These are phyloP conservation scores for Stephania yunnanensis DNA, from an alignment of 164 flowering plant genomes.

Conservation along the genomic window DNA sequence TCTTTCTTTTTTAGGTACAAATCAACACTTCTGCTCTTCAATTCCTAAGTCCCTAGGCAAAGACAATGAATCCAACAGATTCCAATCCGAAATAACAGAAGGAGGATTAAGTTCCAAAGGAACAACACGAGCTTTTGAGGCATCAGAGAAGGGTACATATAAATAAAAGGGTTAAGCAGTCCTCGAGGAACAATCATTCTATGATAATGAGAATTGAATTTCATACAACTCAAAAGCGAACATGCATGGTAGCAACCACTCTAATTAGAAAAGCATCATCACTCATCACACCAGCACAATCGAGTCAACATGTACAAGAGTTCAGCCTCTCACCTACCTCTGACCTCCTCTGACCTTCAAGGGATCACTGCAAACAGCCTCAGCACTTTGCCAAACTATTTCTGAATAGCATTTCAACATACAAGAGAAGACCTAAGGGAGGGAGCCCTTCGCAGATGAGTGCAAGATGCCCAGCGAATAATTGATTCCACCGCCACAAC, in stretches of 20 bases:
- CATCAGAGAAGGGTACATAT: not conserved
- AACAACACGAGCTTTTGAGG: no score
- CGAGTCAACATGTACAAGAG: slow-evolving; percentile 7
- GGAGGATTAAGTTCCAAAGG: no score
- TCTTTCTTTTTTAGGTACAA: no score
- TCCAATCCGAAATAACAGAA: no score
- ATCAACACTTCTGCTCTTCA: no score
- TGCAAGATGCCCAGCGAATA: slow-evolving; percentile 92
- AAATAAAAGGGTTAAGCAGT: not conserved
- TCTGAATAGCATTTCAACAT: slow-evolving; percentile 32
- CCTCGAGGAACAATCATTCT: not conserved
- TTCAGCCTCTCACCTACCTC: slow-evolving; percentile 10
- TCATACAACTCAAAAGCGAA: not conserved
- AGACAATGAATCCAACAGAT: no score
- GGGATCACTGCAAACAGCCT: not conserved
- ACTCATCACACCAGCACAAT: slow-evolving; percentile 9
- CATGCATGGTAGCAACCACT: not conserved
- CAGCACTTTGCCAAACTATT: not conserved
- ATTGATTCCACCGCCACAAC: slow-evolving; percentile 70
- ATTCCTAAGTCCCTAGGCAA: no score
- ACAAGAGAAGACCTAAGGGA: slow-evolving; percentile 77
- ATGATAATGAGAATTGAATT: not conserved
- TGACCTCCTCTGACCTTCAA: not conserved
- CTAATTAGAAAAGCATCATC: slow-evolving; percentile 12
- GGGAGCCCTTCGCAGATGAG: slow-evolving; percentile 52